Evolutionary conservation across 2,329 filamentous ascomycete species (phyloP), one percentile per base, ranked within the genome.

Genomic region (Stemphylium vesicarium): DNA sequence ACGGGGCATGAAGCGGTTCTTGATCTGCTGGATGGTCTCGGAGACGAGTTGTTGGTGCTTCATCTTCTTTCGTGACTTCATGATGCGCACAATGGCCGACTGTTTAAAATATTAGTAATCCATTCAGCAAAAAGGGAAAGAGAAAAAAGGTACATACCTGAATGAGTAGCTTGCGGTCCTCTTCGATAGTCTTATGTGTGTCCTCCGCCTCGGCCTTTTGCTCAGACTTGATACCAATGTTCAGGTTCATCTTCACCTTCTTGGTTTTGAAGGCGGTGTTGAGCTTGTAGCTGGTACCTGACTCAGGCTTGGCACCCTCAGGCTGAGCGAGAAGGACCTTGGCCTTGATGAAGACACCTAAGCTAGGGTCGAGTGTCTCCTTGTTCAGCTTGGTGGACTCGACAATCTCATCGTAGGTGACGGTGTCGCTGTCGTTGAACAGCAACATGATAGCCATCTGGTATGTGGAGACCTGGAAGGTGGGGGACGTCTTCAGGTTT

Each of bases 21-120:
- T 91, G 76, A 99, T 97, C 78, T 98, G 95, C 71, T 88, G 89
- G 75, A 99, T 98, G 20, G 93, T 96, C 79, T 99, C 95, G 72
- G 91, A 89, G 50, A 99, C 92, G 11, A 99, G 88, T 72, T 95
- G 90, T 58, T 89, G 88, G 79, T 99, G 94, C 85, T 97, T 98
- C 91, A 98, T 96, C 80, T 89, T 91, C 87, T 99, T 98, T 57
- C 95, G 89, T 3, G 94, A 96, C 82, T 99, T 99, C 95, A 99
- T 99, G 81, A 99, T 97, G 71, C 95, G 91, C 53, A 99, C 95
- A 76, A 99, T 98, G 20, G 94, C 93, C 59, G 95, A 98, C 94
- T 99, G 63, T 9, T 9, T 6, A 45, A 59, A 12, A 46, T 33
- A 61, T 79, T 72, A 79, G 76, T 55, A 62, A 20, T 11, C 18